Percentiles rank a stretch among this genome's conserved stretches.
These are phyloP conservation scores for Eucalyptus marginata DNA, from an alignment of 345 rosid species.

Conservation along the genomic window DNA sequence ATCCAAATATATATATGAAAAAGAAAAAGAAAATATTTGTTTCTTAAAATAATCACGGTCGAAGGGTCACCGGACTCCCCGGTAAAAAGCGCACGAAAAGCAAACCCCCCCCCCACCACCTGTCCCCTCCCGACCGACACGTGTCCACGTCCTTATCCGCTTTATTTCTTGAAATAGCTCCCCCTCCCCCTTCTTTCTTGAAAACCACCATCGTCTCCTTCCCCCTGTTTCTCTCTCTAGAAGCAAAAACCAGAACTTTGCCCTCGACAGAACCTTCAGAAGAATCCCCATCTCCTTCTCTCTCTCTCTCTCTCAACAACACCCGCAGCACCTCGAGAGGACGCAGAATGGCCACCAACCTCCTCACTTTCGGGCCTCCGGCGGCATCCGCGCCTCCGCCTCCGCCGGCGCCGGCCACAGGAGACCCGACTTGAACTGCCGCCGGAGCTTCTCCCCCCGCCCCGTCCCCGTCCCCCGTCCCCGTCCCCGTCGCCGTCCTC, in stretches of 20 bases:
- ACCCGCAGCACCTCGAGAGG: no score
- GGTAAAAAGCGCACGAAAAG: not conserved
- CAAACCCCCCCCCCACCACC: not conserved
- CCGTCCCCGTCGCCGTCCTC: slow-evolving; percentile 19
- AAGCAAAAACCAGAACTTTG: not conserved
- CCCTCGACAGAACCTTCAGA: not conserved
- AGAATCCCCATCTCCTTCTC: not conserved
- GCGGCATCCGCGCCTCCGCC: slow-evolving; percentile 28
- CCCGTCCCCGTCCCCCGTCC: no score
- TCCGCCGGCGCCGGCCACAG: slow-evolving; percentile 9
- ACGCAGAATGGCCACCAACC: slow-evolving; percentile 29
- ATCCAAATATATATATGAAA: no score
- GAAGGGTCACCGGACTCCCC: not conserved
- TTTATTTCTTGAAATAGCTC: not conserved
- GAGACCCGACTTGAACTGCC: not conserved
- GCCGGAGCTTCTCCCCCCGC: slow-evolving; percentile 22
- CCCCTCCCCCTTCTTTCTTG: no score
- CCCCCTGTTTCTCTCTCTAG: not conserved
- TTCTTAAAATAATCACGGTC: not conserved
- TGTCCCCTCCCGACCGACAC: not conserved
- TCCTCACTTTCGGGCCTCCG: slow-evolving; percentile 19
- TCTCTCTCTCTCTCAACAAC: not conserved
- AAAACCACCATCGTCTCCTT: not conserved
- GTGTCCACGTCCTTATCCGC: not conserved
- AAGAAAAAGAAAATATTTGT: no score